A percentile compares a stretch with the other conserved stretches of the same genome.
phyloP scores from a whole-genome alignment of 1,284 basidiomycete species.

The Ustilago shanxiensis region DNA sequence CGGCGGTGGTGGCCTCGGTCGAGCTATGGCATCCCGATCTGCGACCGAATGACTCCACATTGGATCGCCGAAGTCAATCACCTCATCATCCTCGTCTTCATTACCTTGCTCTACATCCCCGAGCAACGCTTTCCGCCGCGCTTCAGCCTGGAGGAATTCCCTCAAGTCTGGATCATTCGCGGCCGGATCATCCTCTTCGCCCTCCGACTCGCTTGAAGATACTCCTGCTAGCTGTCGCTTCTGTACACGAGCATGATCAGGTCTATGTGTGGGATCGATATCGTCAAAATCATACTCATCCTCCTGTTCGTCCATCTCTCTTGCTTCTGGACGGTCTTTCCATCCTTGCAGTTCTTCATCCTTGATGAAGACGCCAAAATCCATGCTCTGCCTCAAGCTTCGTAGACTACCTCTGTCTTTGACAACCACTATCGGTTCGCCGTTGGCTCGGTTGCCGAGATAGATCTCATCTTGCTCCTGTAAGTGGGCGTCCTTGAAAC shows the following conservation, averaged over 20 bases:
- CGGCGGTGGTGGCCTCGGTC: not conserved
- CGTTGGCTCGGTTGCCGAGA: constrained; percentile 54
- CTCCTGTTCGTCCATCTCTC: constrained; percentile 22
- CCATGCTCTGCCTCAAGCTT: constrained; percentile 43
- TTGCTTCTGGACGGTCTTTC: constrained; percentile 36
- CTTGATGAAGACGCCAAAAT: constrained; percentile 65
- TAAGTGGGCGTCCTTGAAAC: constrained; percentile 65
- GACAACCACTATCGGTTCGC: constrained; percentile 57
- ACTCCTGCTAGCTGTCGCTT: not conserved
- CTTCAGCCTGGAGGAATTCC: constrained; percentile 55
- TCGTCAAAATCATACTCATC: constrained; percentile 35
- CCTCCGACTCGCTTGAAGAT: constrained; percentile 28
- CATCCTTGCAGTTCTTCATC: constrained; percentile 60
- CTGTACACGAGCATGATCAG: not conserved
- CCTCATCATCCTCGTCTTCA: constrained; percentile 29
- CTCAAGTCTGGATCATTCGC: constrained; percentile 52
- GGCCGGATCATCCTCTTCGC: constrained; percentile 28
- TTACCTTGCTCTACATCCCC: constrained; percentile 16
- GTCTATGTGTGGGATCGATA: constrained; percentile 26
- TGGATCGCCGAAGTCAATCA: constrained; percentile 48
- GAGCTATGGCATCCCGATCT: not conserved
- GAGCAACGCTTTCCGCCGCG: constrained; percentile 36
- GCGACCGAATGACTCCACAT: constrained; percentile 8
- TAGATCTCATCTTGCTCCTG: constrained; percentile 67
- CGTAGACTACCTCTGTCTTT: constrained; percentile 62